These are phyloP conservation scores for Lecanicillium sp. DNA, from an alignment of 2,329 filamentous ascomycete genomes.

Conservation along the genomic window DNA sequence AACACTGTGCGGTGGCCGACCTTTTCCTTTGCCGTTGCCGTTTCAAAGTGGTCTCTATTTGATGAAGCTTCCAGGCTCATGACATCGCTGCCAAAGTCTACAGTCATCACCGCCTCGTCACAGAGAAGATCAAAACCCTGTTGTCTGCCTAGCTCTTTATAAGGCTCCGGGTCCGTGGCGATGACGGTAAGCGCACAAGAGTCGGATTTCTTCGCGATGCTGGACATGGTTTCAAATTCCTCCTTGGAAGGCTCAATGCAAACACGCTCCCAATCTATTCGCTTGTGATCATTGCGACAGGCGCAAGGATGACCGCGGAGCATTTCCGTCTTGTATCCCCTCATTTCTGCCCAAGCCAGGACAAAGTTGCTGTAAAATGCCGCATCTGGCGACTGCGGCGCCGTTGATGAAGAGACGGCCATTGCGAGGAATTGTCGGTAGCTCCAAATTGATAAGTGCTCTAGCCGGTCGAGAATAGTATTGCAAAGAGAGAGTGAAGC, in stretches of 20 bases:
- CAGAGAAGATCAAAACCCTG: slow-evolving; percentile 4
- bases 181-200: slow-evolving; percentile 5
- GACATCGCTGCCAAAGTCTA: background rate
- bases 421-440: too few relatives aligned
- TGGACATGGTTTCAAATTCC: background rate
- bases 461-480: too few relatives aligned
- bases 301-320: background rate
- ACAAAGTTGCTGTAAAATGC: too few relatives aligned
- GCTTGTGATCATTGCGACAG: slow-evolving; percentile 4
- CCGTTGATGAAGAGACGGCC: too few relatives aligned
- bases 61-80: background rate
- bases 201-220: background rate
- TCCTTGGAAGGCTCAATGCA: slow-evolving; percentile 3
- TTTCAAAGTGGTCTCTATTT: background rate
- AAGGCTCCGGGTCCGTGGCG: background rate
- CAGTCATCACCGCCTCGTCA: slow-evolving; percentile 6
- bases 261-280: slow-evolving; percentile 5
- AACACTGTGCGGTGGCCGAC: background rate
- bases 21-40: background rate
- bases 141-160: background rate
- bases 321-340: too few relatives aligned
- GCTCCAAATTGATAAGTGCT: too few relatives aligned
- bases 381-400: too few relatives aligned
- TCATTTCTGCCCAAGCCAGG: too few relatives aligned
- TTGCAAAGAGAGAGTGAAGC: too few relatives aligned